Percentiles rank a stretch among this genome's conserved stretches.
phyloP scores from a whole-genome alignment of 441 rosid genomes.

The Eutrema salsugineum region DNA sequence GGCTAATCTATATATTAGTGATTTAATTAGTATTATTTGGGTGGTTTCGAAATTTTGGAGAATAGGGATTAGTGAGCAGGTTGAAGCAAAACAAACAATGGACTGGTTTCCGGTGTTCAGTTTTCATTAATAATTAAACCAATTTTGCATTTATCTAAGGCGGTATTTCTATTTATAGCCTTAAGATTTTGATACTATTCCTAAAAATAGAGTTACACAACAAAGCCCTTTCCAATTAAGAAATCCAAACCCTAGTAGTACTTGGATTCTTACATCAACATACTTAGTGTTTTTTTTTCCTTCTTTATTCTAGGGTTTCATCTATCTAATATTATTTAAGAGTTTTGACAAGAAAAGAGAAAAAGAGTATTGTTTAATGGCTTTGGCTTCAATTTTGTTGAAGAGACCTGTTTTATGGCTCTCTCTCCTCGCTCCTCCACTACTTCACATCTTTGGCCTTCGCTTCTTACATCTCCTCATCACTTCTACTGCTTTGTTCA shows the following conservation, averaged over 20 bases:
- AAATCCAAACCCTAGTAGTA: conserved; percentile 2
- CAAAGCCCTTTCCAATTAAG: neutral
- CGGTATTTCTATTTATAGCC: conserved; percentile 24
- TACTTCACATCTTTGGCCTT: conserved; percentile 34
- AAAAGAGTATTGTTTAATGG: conserved; percentile 33
- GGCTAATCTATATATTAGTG: neutral
- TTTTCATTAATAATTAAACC: neutral
- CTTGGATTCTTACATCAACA: neutral
- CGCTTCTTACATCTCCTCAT: conserved; percentile 40
- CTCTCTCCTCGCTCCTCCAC: conserved; percentile 30
- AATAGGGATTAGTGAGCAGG: conserved; percentile 16
- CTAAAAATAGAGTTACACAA: neutral
- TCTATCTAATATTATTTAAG: neutral
- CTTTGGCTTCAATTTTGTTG: conserved; percentile 30
- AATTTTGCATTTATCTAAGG: neutral
- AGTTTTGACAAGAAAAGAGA: conserved; percentile 14
- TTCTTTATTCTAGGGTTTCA: neutral
- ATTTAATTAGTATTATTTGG: neutral
- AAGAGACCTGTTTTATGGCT: conserved; percentile 39
- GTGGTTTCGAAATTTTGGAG: neutral
- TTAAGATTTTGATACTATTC: conserved; percentile 1
- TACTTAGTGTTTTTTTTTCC: neutral
- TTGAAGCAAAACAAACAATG: conserved; percentile 21
- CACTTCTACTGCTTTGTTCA: conserved; percentile 37
- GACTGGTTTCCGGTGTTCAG: conserved; percentile 21